Percentiles rank a stretch among this genome's conserved stretches.
phyloP scores from a whole-genome alignment of 352 stramenopile species.

The Phytophthora melonis region DNA sequence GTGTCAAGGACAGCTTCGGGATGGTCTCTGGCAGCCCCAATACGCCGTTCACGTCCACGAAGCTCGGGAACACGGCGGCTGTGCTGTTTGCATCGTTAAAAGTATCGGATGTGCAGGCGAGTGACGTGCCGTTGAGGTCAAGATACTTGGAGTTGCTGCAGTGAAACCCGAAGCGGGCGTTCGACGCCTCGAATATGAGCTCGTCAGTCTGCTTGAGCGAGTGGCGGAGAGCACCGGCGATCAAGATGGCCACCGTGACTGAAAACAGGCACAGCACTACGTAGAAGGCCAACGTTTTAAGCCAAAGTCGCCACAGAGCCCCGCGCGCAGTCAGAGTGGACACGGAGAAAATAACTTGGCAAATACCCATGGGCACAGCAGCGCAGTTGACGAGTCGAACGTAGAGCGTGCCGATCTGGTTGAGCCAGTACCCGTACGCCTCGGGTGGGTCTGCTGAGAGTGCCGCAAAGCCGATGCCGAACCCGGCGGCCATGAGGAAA shows the following conservation, averaged over 20 bases:
- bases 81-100: constrained; percentile 26
- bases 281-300: constrained; percentile 52
- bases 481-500: constrained; percentile 45
- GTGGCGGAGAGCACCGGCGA: constrained; percentile 42
- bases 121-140: constrained; percentile 41
- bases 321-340: constrained; percentile 55
- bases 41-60: constrained; percentile 51
- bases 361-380: constrained; percentile 70
- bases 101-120: constrained; percentile 20
- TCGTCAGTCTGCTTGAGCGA: constrained; percentile 45
- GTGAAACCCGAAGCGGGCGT: constrained; percentile 65
- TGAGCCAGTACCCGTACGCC: constrained; percentile 64
- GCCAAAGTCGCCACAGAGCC: constrained; percentile 52
- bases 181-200: constrained; percentile 36
- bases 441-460: constrained; percentile 40
- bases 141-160: constrained; percentile 64
- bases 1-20: constrained; percentile 47
- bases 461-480: constrained; percentile 48
- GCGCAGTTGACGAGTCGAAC: constrained; percentile 64
- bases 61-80: constrained; percentile 51
- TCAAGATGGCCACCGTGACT: constrained; percentile 30
- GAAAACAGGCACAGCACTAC: constrained; percentile 46
- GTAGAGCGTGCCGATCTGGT: constrained; percentile 64
- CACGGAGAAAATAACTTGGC: constrained; percentile 64
- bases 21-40: constrained; percentile 59